Percentiles rank a stretch among this genome's conserved stretches.
Conservation (phyloP, 345 rosid species). For the Boechera retrofracta region DNA sequence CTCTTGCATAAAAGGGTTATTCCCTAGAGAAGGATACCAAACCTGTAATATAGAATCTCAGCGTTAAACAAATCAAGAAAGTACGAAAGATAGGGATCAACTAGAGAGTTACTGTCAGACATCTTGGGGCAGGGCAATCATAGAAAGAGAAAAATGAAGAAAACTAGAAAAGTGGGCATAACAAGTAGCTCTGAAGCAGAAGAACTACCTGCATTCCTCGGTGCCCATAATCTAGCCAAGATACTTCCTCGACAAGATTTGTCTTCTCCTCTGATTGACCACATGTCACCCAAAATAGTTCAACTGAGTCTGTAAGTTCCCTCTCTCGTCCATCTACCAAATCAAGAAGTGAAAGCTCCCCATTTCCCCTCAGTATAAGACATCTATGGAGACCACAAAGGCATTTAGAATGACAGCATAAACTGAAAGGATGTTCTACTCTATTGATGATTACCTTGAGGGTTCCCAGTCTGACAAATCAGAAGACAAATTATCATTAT, state of each 20-base stretch:
- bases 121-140: slow-evolving; percentile 13
- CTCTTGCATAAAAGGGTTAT: slow-evolving; percentile 88
- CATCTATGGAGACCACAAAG: slow-evolving; percentile 60
- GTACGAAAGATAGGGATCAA: slow-evolving; percentile 30
- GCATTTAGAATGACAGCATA: slow-evolving; percentile 44
- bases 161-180: not conserved
- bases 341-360: slow-evolving; percentile 96
- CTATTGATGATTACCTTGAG: slow-evolving; percentile 62
- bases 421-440: slow-evolving; percentile 29
- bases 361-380: slow-evolving; percentile 87
- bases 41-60: slow-evolving; percentile 76
- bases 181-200: slow-evolving; percentile 15
- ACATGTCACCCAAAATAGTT: slow-evolving; percentile 98
- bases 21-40: slow-evolving; percentile 98
- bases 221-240: slow-evolving; percentile 97
- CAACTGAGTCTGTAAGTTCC: slow-evolving; percentile 94
- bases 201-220: slow-evolving; percentile 96
- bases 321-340: slow-evolving; percentile 97
- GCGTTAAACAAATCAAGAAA: slow-evolving; percentile 55
- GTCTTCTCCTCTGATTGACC: slow-evolving; percentile 88
- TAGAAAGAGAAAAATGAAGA: not conserved
- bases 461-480: slow-evolving; percentile 70
- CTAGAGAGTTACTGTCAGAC: slow-evolving; percentile 10
- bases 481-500: slow-evolving; percentile 56
- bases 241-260: slow-evolving; percentile 90